Evolutionary conservation across 2,329 filamentous ascomycete genomes (phyloP), one percentile per base, ranked within the genome.

Genomic region (Harringtonia lauricola): DNA sequence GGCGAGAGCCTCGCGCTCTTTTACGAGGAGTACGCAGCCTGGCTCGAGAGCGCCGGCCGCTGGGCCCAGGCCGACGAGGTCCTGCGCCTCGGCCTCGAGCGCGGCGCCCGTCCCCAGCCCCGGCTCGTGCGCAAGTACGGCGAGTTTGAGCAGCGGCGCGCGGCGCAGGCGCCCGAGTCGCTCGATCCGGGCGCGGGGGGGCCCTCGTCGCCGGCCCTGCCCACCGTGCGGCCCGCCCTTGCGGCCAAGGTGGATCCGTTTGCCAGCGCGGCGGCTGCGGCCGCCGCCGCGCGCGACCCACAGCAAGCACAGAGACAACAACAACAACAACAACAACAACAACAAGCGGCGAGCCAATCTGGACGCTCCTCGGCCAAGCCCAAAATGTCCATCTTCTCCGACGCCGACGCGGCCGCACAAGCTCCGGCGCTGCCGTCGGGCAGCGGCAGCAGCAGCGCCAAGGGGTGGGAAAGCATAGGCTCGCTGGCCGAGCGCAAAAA

Each of bases 21-120:
- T 62, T 98, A 98, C 63, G 92, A 98, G 60, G 92, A 96, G 57
- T 98, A 94, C 58, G 89, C 92, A 1, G 83, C 79, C 2, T 96
- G 89, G 86, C 70, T 98, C 8, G 92, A 98, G 65, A 72, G 78
- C 30, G 84, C 81, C 8, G 84, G 80, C 14, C 73, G 90, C 50
- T 95, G 87, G 84, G 74, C 71, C 19, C 92, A 98, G 61, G 90
- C 92, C 1, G 88, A 95, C 54, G 92, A 98, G 61, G 85, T 98
- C 1, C 96, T 94, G 60, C 81, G 82, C 54, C 69, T 95, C 51
- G 92, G 92, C 2, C 83, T 98, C 43, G 86, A 95, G 60, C 80
- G 81, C 35, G 88, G 94, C 54, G 92, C 92, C 4, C 75, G 86
- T 31, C 92, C 92, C 2, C 74, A 77, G 1, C 82, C 89, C 58